phyloP scores from a whole-genome alignment of 306 rosid species.

The Trifolium pratense region DNA sequence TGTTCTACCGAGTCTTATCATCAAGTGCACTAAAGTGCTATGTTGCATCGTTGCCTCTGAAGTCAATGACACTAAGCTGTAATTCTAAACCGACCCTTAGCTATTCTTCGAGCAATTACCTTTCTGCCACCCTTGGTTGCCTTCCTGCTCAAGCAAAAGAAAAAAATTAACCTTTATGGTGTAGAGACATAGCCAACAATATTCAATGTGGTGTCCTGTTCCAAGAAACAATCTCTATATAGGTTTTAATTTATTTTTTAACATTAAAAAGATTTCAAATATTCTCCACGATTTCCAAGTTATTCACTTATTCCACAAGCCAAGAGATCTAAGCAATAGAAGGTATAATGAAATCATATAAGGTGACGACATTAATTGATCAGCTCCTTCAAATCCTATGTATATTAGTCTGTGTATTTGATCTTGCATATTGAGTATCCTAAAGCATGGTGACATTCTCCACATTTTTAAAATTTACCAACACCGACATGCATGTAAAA shows the following conservation, averaged over 20 bases:
- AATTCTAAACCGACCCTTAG: constrained; percentile 83
- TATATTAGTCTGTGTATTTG: constrained; percentile 1
- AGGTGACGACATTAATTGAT: constrained; percentile 9
- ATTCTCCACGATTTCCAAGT: constrained; percentile 9
- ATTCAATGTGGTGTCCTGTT: constrained; percentile 21
- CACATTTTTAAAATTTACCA: constrained; percentile 8
- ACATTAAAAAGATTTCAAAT: constrained; percentile 27
- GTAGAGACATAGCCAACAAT: constrained; percentile 15
- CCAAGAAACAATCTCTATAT: constrained; percentile 24
- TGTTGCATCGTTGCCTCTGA: constrained; percentile 33
- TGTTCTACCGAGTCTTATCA: constrained; percentile 5
- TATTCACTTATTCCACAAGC: constrained; percentile 19
- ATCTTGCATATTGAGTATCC: not conserved
- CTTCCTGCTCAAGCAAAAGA: constrained; percentile 66
- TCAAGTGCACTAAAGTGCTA: constrained; percentile 33
- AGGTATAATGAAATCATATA: constrained; percentile 4
- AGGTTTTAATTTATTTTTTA: constrained; percentile 1
- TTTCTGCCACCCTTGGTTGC: constrained; percentile 94
- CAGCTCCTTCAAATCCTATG: constrained; percentile 18
- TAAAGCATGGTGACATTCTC: constrained; percentile 1
- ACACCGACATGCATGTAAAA: not conserved
- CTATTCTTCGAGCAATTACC: constrained; percentile 91
- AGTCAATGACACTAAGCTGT: constrained; percentile 68
- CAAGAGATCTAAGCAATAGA: constrained; percentile 5
- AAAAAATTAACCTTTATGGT: too few species aligned